Base-by-base conservation (phyloP, 805 yeast species). In the Ogataea minuta region DNA sequence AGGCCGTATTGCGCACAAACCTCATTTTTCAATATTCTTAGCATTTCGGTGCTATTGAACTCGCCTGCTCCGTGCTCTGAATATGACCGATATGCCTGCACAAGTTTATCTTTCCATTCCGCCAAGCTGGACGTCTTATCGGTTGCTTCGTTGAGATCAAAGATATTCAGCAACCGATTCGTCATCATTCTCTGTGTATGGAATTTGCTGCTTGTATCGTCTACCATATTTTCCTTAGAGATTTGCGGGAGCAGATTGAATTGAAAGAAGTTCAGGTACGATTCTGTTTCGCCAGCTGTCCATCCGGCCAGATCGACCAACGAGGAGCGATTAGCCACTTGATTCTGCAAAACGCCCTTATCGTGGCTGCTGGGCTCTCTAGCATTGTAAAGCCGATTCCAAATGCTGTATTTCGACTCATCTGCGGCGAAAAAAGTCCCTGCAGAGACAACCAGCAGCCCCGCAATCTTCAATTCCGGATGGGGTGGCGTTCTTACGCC, bases 191-290 rank as follows among this genome's bases (percentile, higher is more conserved):
- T 33, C 29, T 38, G 46, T 14, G 46, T 39, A 24, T 47, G 46
- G 23, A 34, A 28, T n/a, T 39, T 39, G 17, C 36, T 39, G n/a
- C 42, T 24, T 2, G 23, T 25, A 4, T 31, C 39, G 20, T 45
- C 42, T 4, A 39, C 30, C 9, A 39, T 11, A 12, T 35, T 35
- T 8, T 39, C 46, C 29, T 41, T 40, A 10, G 46, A 34, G 10
- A 45, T 37, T 1, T 26, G 25, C 2, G 53, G 53, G 7, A 32
- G 45, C 23, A 39, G 33, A 34, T 26, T 56, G 57, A 8, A 65
- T 35, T 67, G 60, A 36, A 74, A 67, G 78, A 83, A 76, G 15
- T 69, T 62, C 19, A 79, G 55, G 55, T 78, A 83, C 19, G 64
- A 56, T 4, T 66, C 66, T 3, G 71, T 64, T 39, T 72, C 64